phyloP scores from a whole-genome alignment of 495 filamentous ascomycete genomes.

The Clohesyomyces aquaticus region DNA sequence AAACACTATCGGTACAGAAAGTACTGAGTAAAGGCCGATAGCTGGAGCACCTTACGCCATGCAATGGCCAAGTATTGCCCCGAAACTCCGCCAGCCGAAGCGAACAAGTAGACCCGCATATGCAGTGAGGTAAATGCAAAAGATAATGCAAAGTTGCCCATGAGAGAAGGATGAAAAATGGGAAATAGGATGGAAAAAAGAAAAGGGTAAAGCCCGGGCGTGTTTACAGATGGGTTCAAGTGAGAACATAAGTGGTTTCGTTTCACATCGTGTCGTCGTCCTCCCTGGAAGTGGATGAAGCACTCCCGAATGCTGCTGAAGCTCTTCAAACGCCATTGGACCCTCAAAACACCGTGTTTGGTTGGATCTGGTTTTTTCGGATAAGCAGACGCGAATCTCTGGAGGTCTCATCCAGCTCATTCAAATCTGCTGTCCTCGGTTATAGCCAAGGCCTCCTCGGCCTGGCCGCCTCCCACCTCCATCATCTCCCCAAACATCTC shows the following conservation, averaged over 20 bases:
- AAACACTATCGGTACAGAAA: conserved; percentile 1
- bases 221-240: background rate
- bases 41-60: background rate
- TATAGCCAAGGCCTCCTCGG: conserved; percentile 36
- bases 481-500: conserved; percentile 37
- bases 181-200: background rate
- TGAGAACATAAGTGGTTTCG: background rate
- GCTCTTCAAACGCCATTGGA: background rate
- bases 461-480: conserved; percentile 34
- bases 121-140: conserved; percentile 4
- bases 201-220: background rate
- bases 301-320: background rate
- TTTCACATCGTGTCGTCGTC: background rate
- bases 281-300: background rate
- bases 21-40: conserved; percentile 2
- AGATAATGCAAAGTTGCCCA: background rate
- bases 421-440: conserved; percentile 26
- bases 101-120: background rate
- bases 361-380: background rate
- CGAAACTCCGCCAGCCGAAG: background rate
- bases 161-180: background rate
- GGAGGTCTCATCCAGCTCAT: background rate
- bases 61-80: background rate
- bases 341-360: background rate
- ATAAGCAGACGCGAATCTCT: background rate